phyloP scores from a whole-genome alignment of 177 flowering plant species.

The Vitis hybrid region DNA sequence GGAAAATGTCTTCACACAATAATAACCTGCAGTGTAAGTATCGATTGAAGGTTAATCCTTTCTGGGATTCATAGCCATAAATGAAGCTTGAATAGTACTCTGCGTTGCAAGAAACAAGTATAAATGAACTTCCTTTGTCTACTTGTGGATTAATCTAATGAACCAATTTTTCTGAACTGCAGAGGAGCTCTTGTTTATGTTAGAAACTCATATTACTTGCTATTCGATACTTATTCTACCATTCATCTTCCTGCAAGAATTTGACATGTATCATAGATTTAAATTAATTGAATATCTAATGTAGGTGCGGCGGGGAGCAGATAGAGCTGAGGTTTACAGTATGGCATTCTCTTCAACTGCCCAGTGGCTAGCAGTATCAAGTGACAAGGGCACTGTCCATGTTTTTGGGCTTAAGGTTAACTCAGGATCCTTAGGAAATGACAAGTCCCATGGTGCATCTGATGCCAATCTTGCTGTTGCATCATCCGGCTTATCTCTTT shows the following conservation, averaged over 20 bases:
- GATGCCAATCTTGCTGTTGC: conserved; percentile 16
- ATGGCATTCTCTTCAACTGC: conserved; percentile 45
- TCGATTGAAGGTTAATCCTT: no score
- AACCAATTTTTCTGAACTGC: background rate
- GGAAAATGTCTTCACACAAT: no score
- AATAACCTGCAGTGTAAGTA: no score
- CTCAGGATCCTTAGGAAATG: conserved; percentile 22
- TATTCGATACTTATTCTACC: no score
- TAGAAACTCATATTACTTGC: no score
- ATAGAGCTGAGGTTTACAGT: conserved; percentile 58
- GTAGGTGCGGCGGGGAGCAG: conserved; percentile 58
- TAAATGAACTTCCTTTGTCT: no score
- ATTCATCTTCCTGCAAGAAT: background rate
- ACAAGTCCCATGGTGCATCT: conserved; percentile 14
- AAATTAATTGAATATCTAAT: background rate
- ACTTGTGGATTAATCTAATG: no score
- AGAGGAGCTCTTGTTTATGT: no score
- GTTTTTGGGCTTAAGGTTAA: conserved; percentile 46
- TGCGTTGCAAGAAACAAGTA: no score
- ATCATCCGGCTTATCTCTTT: conserved; percentile 34
- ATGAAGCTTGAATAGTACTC: no score
- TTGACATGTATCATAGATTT: background rate
- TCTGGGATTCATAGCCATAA: no score
- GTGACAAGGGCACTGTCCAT: conserved; percentile 63
- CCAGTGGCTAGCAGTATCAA: conserved; percentile 55